Evolutionary conservation across 2,329 filamentous ascomycete species (phyloP), one percentile per base, ranked within the genome.

Genomic region (Zasmidium cellare): DNA sequence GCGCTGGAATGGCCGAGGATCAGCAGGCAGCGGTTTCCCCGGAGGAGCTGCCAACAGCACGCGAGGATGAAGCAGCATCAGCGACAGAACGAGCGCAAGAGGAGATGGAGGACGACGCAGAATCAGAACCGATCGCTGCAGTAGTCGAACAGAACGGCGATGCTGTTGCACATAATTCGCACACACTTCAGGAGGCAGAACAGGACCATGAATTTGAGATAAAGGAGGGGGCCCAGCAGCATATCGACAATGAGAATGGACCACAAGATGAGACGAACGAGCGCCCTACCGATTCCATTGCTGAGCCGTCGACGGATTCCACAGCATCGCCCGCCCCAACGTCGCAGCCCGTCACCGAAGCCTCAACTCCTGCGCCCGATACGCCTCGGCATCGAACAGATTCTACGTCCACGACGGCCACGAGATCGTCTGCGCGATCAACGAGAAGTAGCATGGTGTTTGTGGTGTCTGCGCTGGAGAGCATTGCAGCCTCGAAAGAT

Each of bases 401-500:
- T 71, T 87, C 84, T 25, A 81, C 65, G n/a, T 67, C 69, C 3
- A 79, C 79, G 38, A 75, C 75, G 28, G 78, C 79, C 22, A 80
- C 79, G 14, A 76, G 80, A 46, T 79, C 80, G 69, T 69, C 70
- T 14, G 59, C 64, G 18, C 51, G 65, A 23, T 83, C 86, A 72
- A 88, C 86, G 67, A 89, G 96, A 80, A 96, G 89, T 82, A 97
- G 94, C 66, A 87, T 96, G 70, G 92, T 97, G 69, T 99, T 99
- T 74, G 91, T 99, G 69, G 87, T 96, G 71, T 92, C 90, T 71
- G 93, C 94, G 41, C 80, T 99, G 72, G 94, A 97, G 80, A 88
- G 87, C 72, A 97, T 99, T 71, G 90, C 90, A 59, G 84, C 88
- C 56, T 96, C 92, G 48, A 96, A 93, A 77, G 93, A 99, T 79